Conservation (phyloP, 805 yeast genomes). For the Torulaspora franciscae region DNA sequence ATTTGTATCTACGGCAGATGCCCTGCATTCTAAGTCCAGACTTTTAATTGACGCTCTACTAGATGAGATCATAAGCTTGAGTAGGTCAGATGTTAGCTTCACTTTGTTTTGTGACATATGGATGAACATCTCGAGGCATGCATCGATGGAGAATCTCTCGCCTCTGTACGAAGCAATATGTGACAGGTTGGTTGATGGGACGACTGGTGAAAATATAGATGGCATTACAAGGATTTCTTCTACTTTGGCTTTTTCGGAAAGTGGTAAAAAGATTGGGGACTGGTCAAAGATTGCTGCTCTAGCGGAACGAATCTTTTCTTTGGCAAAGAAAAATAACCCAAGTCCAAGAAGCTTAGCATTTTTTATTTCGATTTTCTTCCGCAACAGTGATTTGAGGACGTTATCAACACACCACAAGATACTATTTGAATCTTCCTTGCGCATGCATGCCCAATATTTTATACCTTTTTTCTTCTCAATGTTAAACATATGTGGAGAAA, state of each 20-base stretch:
- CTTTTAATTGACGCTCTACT: constrained; percentile 45
- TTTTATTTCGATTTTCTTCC: constrained; percentile 45
- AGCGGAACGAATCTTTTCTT: constrained; percentile 13
- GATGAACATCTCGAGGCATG: constrained; percentile 49
- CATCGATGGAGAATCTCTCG: constrained; percentile 44
- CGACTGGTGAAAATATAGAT: constrained; percentile 22
- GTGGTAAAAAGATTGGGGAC: constrained; percentile 56
- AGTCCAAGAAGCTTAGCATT: constrained; percentile 38
- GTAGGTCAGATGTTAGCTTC: constrained; percentile 18
- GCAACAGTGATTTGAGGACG: constrained; percentile 49
- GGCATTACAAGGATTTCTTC: constrained; percentile 41
- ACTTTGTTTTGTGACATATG: constrained; percentile 56
- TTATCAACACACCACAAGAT: constrained; percentile 45
- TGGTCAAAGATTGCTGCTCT: constrained; percentile 40
- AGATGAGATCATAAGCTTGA: constrained; percentile 25
- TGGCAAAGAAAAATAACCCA: constrained; percentile 8
- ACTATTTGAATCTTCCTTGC: constrained; percentile 40
- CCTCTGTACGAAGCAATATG: constrained; percentile 41
- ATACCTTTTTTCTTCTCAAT: constrained; percentile 40
- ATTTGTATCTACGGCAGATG: constrained; percentile 61
- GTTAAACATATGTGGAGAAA: constrained; percentile 41
- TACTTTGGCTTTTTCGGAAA: constrained; percentile 57
- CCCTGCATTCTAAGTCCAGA: constrained; percentile 68
- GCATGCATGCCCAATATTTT: constrained; percentile 43
- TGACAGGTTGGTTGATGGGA: constrained; percentile 18